Percentiles rank a stretch among this genome's conserved stretches.
Conservation (phyloP, 371 early-diverging fungal species). For the Rhizopus delemar region DNA sequence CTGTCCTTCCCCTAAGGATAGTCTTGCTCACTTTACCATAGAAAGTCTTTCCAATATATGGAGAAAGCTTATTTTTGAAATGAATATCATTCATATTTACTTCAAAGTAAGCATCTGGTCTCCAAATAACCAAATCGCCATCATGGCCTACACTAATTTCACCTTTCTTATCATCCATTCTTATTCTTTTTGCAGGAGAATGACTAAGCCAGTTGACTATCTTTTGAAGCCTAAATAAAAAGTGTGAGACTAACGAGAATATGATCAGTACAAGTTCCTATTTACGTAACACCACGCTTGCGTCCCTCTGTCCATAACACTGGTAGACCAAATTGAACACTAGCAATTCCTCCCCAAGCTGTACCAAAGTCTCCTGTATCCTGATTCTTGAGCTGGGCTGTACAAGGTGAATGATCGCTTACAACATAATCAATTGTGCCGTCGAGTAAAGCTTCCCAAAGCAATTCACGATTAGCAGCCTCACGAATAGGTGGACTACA, state of each 20-base stretch:
- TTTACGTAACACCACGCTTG: slow-evolving; percentile 64
- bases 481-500: slow-evolving; percentile 87
- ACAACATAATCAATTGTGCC: slow-evolving; percentile 84
- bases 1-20: slow-evolving; percentile 70
- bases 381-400: slow-evolving; percentile 71
- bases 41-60: slow-evolving; percentile 66
- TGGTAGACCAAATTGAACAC: slow-evolving; percentile 80
- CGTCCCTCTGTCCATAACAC: slow-evolving; percentile 81
- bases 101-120: slow-evolving; percentile 63
- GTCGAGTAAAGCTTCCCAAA: slow-evolving; percentile 77
- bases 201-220: slow-evolving; percentile 68
- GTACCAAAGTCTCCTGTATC: slow-evolving; percentile 73
- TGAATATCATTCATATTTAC: slow-evolving; percentile 62
- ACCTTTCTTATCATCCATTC: slow-evolving; percentile 67
- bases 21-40: slow-evolving; percentile 72
- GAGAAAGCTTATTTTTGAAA: slow-evolving; percentile 82
- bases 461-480: slow-evolving; percentile 64
- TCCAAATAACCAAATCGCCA: slow-evolving; percentile 81
- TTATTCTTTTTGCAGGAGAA: slow-evolving; percentile 66
- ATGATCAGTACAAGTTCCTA: neutral
- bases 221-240: slow-evolving; percentile 52
- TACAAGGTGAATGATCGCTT: slow-evolving; percentile 84
- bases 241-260: slow-evolving; percentile 1
- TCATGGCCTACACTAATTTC: slow-evolving; percentile 66
- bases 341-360: slow-evolving; percentile 86